These are phyloP conservation scores for Thielaviopsis punctulata DNA, from an alignment of 2,329 filamentous ascomycete genomes.

Conservation along the genomic window DNA sequence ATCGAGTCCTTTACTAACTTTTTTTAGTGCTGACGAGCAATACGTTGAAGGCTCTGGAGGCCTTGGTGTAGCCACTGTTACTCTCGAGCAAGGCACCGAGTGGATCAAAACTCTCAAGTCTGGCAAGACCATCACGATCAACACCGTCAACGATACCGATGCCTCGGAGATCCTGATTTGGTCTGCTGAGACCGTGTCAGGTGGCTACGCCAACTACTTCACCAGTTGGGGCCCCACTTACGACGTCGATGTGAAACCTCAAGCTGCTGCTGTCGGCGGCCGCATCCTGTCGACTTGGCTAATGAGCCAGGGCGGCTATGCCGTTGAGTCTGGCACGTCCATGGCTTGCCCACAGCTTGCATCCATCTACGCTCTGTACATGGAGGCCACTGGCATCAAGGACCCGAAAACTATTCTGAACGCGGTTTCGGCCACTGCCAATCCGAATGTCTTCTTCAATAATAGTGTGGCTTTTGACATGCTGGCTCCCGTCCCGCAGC, in stretches of 20 bases:
- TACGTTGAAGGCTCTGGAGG: not conserved
- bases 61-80: slow-evolving; percentile 6
- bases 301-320: slow-evolving; percentile 9
- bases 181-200: slow-evolving; percentile 19
- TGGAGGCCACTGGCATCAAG: slow-evolving; percentile 26
- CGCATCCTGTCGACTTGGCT: slow-evolving; percentile 14
- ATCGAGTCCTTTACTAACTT: not conserved
- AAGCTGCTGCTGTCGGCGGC: slow-evolving; percentile 14
- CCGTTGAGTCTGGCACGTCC: slow-evolving; percentile 12
- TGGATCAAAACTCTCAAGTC: not conserved
- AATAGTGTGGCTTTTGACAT: slow-evolving; percentile 13
- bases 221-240: slow-evolving; percentile 13
- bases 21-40: not conserved
- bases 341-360: slow-evolving; percentile 13
- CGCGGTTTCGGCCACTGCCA: slow-evolving; percentile 26
- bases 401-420: slow-evolving; percentile 27
- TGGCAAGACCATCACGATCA: not conserved
- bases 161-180: slow-evolving; percentile 17
- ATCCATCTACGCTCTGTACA: slow-evolving; percentile 14
- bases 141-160: slow-evolving; percentile 1
- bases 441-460: slow-evolving; percentile 24
- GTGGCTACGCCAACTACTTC: slow-evolving; percentile 22
- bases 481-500: slow-evolving; percentile 31
- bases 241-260: slow-evolving; percentile 13
- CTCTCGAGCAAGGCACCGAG: slow-evolving; percentile 5